Base-by-base conservation (phyloP, 352 stramenopile genomes). In the Phytopythium mirpurense region DNA sequence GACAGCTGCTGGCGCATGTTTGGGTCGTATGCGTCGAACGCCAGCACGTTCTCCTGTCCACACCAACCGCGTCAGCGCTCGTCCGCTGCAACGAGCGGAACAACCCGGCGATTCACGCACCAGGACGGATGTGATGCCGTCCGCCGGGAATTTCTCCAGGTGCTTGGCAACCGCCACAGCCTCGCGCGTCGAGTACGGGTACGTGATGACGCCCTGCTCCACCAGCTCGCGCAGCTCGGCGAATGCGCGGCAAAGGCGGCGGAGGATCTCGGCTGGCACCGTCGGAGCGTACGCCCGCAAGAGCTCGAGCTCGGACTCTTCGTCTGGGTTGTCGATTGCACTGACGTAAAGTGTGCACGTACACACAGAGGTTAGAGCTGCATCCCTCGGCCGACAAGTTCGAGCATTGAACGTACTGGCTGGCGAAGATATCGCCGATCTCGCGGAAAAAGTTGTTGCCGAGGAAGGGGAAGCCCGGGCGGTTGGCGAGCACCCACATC, bases 381-480 rank as follows among this genome's bases (percentile, higher is more conserved):
- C 19, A 47, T 44, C 32, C 23, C 18, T 31, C 29, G 7, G 27
- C 1, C 43, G 9, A 32, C 24, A 23, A 34, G 29, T 32, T 32
- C 29, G 29, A 32, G 9, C 29, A 5, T 32, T 9, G 5, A 36
- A 71, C 76, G 37, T 79, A 91, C 80, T 97, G 83, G 65, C 76
- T 95, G 2, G 89, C 83, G 69, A 98, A 98, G 32, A 95, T 83
- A 60, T 98, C 96, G 23, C 89, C 89, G 53, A 98, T 96, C 62
- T 97, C 87, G 7, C 79, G 65, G 63, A 96, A 97, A 31, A 98
- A 95, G 56, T 98, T 96, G 77, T 99, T 98, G n/a, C 96, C 96
- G 32, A 97, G 74, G 67, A 99, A 99, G 14, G 96, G 96, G 59
- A 89, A 98, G 0, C 93, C 93, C n/a, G 96, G 88, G 26, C 89